Conservation (phyloP, 2,329 filamentous ascomycete species). For the Xylariaceae sp. region DNA sequence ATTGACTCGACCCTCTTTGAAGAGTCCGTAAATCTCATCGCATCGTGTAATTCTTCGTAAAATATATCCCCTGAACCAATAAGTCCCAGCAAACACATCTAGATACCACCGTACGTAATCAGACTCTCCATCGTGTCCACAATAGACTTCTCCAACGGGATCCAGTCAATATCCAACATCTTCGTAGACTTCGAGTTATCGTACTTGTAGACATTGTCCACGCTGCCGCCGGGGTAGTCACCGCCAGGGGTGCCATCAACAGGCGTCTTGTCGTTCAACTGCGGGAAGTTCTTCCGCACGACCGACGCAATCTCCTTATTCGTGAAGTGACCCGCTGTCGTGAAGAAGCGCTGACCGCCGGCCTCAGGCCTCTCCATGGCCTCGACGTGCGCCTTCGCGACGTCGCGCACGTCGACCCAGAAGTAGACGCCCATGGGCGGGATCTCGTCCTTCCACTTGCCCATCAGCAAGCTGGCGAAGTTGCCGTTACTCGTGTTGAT, state of each 20-base stretch:
- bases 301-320: conserved; percentile 42
- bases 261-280: conserved; percentile 44
- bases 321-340: conserved; percentile 42
- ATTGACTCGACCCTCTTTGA: no score
- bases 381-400: conserved; percentile 47
- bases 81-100: not conserved
- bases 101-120: conserved; percentile 38
- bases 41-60: no score
- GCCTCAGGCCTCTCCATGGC: conserved; percentile 46
- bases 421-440: conserved; percentile 39
- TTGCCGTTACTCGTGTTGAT: conserved; percentile 52
- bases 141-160: conserved; percentile 54
- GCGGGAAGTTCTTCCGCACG: conserved; percentile 45
- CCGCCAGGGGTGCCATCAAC: conserved; percentile 40
- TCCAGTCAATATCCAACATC: conserved; percentile 59
- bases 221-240: conserved; percentile 32
- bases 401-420: conserved; percentile 54
- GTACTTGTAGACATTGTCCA: conserved; percentile 43
- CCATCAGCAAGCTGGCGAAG: conserved; percentile 46
- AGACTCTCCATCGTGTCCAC: conserved; percentile 61
- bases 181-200: conserved; percentile 56
- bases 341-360: conserved; percentile 48
- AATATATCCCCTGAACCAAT: no score
- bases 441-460: conserved; percentile 44
- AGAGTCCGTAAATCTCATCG: no score